These are phyloP conservation scores for Neoconidiobolus thromboides DNA, from an alignment of 371 early-diverging fungal genomes.

Conservation along the genomic window DNA sequence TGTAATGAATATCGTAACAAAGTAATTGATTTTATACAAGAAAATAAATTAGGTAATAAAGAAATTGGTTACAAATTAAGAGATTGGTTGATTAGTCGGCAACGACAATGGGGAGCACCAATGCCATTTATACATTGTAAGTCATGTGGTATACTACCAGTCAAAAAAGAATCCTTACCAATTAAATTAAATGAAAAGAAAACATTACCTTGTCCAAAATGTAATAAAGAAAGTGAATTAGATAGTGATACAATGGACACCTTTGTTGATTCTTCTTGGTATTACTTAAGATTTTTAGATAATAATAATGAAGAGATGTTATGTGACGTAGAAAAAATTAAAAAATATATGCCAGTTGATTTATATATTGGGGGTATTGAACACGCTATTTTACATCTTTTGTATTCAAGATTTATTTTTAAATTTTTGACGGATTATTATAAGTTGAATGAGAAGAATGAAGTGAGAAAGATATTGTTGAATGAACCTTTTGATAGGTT, in stretches of 20 bases:
- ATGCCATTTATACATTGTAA: slow-evolving; percentile 89
- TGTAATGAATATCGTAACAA: neutral
- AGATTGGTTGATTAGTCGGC: slow-evolving; percentile 97
- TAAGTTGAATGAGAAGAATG: too few species aligned
- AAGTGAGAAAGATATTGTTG: slow-evolving; percentile 27
- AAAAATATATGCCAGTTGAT: slow-evolving; percentile 60
- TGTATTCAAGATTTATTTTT: slow-evolving; percentile 80
- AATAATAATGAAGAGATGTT: slow-evolving; percentile 44
- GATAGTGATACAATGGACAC: slow-evolving; percentile 94
- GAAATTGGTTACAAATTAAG: slow-evolving; percentile 46
- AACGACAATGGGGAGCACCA: slow-evolving; percentile 99
- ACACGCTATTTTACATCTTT: slow-evolving; percentile 83
- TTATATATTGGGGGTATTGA: slow-evolving; percentile 89
- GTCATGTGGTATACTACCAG: slow-evolving; percentile 66
- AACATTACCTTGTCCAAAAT: slow-evolving; percentile 56
- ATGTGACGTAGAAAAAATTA: slow-evolving; percentile 33
- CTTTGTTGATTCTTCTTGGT: slow-evolving; percentile 93
- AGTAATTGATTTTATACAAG: neutral
- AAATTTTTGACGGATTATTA: slow-evolving; percentile 26
- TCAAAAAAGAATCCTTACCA: slow-evolving; percentile 65
- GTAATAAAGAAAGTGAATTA: slow-evolving; percentile 46
- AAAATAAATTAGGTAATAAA: neutral
- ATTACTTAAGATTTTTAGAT: slow-evolving; percentile 70
- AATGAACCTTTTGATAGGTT: slow-evolving; percentile 67
- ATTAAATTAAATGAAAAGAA: slow-evolving; percentile 38